Base-by-base conservation (phyloP, 768 basidiomycete species). In the Imleria badia region DNA sequence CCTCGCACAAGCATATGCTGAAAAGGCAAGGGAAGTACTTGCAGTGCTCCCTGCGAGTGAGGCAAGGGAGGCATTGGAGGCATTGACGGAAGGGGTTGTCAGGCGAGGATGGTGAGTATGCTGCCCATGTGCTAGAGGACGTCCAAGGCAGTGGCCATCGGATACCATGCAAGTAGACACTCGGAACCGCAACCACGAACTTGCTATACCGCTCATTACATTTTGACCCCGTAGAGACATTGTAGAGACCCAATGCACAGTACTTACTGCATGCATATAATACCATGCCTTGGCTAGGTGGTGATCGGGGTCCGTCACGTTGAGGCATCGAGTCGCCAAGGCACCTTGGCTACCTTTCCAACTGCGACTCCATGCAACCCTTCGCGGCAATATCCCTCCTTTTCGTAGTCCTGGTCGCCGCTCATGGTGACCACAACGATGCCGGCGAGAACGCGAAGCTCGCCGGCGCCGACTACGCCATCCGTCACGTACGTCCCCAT, bases 1-100 rank as follows among this genome's bases (percentile, higher is more conserved):
- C 36, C 84, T 98, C 22, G 95, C 95, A 6, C 72, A 74, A 40
- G 72, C 76, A 20, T 91, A 97, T 63, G 90, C 90, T 0, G 78
- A 82, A 36, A 86, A 85, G 64, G 95, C 95, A 17, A 79, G 81
- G 35, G 84, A 88, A 56, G 81, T 82, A 15, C 75, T 97, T 15
- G 72, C 70, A 31, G 69, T 78, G 7, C 77, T 98, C 49, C 95
- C 95, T 8, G 86, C 89, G 58, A 91, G 88, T 61, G 87, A 91
- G 55, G 85, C 90, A 30, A 85, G 83, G 69, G 73, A 76, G 26
- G 93, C 89, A n/a, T 72, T 98, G 54, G 83, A 87, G 45, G 79
- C 73, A 14, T 74, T 96, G 60, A 82, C 88, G 31, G 84, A 85
- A 54, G 79, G 80, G 33, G 86, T 91, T 20, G 77, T 87, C 41